Evolutionary conservation across 2,329 filamentous ascomycete genomes (phyloP), one percentile per base, ranked within the genome.

Genomic region (Xylaria sp.): DNA sequence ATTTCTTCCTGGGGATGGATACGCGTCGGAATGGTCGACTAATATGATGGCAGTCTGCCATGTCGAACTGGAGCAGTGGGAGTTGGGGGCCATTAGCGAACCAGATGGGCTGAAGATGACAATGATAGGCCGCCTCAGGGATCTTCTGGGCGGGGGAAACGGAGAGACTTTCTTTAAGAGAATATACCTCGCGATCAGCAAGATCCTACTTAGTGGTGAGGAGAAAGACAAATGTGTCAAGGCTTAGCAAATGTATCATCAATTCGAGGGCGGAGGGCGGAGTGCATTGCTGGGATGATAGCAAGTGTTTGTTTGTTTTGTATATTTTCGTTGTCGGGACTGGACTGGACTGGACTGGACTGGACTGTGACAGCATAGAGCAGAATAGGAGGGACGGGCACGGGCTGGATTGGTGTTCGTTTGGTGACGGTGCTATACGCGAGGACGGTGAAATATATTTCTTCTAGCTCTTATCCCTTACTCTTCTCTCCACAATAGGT

Each of bases 21-120:
- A 9, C 7, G 1, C 1, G 10, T 28, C 7, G 20, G 54, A 13
- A 67, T 77, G 63, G 39, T 66, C 1, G 1, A 37, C 13, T 23
- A 63, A 37, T 4, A 73, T 78, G 48, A 37, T 67, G 9, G 18
- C 28, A 0, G 61, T 73, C 2, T 28, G 74, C 74, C 1, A 46
- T 71, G 20, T 37, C 6, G 77, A 79, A 65, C 56, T 77, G n/a
- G 59, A 25, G 3, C 58, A 64, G 1, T 79, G 73, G 72, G 77
- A 79, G 70, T 54, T 62, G 4, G 76, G 77, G 18, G 31, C 44
- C 3, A 25, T 63, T 8, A 41, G 59, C 2, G 18, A 57, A 2
- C 67, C 57, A 25, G 66, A 64, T 2, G 73, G 74, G 6, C 65
- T 79, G 8, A 74, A 73, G 39, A 76, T 76, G 69, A 73, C 63